Evolutionary conservation across 176 grass and related monocot genomes (phyloP), one percentile per base, ranked within the genome.

Genomic region (Triticum turgidum): DNA sequence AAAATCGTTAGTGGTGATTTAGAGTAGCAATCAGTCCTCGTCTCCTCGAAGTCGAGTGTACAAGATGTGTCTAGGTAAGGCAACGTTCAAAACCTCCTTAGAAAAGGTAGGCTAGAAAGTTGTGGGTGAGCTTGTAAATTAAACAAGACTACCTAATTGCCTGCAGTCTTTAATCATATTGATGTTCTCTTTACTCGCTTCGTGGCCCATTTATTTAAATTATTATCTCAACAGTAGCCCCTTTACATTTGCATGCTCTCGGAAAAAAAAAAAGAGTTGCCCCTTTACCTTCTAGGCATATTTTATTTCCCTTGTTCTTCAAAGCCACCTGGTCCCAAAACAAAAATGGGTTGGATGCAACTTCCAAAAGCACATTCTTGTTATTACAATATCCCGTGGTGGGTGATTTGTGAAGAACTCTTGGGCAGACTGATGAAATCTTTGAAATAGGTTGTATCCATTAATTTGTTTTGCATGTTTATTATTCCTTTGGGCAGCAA

Each of bases 101-200:
- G 22, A 29, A 80, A 63, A 35, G 18, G 30, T 34, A 34, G 20
- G 77, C 61, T 68, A 61, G 29, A 83, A 51, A 65, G 45, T 38
- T 37, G n/a, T 6, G 32, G 39, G 13, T 18, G 65, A 84, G 38
- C 54, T 33, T 64, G 35, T 78, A 51, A 84, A 52, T 33, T 69
- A 61, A 69, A 49, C 18, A 27, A 15, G 39, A 38, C 69, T 74
- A 44, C 22, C 21, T 25, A 25, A 47, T 51, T 63, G 35, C 25
- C 54, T 10, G 56, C 24, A 73, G 38, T 24, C 37, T 61, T 54
- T 72, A 70, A 42, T 77, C 45, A 2, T 76, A 5, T 0, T 7
- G 49, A 58, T 78, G 18, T 21, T 21, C 3, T 84, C 74, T 88
- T 78, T 65, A 77, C 73, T 84, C 17, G 64, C 56, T 80, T 73